Evolutionary conservation across 345 rosid species (phyloP), one percentile per base, ranked within the genome.

Genomic region (Xanthoceras sorbifolium): DNA sequence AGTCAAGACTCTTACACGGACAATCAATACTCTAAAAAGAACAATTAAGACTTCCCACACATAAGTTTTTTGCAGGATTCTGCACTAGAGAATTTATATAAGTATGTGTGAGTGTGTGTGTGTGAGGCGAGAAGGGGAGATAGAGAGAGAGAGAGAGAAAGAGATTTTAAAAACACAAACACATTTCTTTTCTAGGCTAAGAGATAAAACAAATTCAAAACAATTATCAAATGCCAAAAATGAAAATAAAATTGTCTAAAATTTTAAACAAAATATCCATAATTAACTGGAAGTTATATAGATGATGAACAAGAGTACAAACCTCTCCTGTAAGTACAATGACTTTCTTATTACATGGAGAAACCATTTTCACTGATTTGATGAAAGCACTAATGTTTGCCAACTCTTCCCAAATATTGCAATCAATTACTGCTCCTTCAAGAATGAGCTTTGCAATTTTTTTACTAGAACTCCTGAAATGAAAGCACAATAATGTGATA

Each of bases 401-500:
- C 64, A 85, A 84, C 69, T 87, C 90, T 82, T 90, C 89, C 87
- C 90, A 84, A 65, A 92, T 79, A 78, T 90, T 88, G 82, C 89
- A 88, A 68, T 90, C 91, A 71, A 93, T 76, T 81, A 80, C 74
- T n/a, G 82, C 77, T 48, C 83, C 90, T 76, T 84, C 78, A 71
- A 94, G 80, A 69, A 82, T 76, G 81, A 94, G 77, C 81, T 83
- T 80, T 22, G 93, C 87, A 78, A 87, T 82, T 55, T 83, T 89
- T 81, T 81, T 78, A 77, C 82, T 65, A 29, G 84, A 84, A 65
- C 72, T 79, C 84, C 98, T 94, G 83, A 59, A 73, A 79, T 55
- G 64, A 25, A 78, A 66, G 31, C 48, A 64, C 69, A 72, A n/a
- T 6, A 71, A 64, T 34, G 32, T 12, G 71, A 68, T 8, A 22